Evolutionary conservation across 805 yeast species (phyloP), one percentile per base, ranked within the genome.

Genomic region (Candida golubevii): DNA sequence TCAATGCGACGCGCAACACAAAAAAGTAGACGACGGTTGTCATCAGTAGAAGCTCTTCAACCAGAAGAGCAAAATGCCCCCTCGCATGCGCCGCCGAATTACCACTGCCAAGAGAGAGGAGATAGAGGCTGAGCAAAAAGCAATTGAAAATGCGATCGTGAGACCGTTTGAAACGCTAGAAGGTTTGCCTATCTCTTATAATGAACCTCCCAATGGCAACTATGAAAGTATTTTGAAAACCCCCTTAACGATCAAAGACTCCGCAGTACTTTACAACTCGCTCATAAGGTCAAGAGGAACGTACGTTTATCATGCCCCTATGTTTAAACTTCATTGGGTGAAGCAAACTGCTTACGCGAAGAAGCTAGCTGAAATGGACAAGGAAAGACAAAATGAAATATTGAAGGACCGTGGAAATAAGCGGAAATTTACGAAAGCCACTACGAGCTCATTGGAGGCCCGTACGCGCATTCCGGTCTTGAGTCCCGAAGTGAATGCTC

Each of bases 281-380:
- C 63, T 90, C 43, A 74, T 85, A 56, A 77, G 78, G 33, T 90
- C 97, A 0, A 69, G 98, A 32, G 76, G 75, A 50, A 64, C 62
- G 8, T 69, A 68, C 45, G 52, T 68, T 69, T 81, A 35, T 78
- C 87, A 86, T 60, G 83, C 48, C 57, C 82, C 63, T 72, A 79
- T 88, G 75, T 89, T 91, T 56, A 79, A 79, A 47, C 71, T 84
- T 38, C 88, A 82, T 55, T 91, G 97, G 96, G 74, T 83, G 7
- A 80, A 85, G 48, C 85, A 83, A 42, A 76, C 80, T 46, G 63
- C 81, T 43, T 75, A 82, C 49, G 74, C 72, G 44, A 78, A 68
- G 60, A 72, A 60, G 48, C 60, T 67, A 42, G 65, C 64, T 8
- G 73, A 69, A 27, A 60, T 65, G 44, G 67, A 63, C 41, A 62